Evolutionary conservation across 1,139 yeast species (phyloP).

Genomic region (Schizosaccharomyces versatilis): DNA sequence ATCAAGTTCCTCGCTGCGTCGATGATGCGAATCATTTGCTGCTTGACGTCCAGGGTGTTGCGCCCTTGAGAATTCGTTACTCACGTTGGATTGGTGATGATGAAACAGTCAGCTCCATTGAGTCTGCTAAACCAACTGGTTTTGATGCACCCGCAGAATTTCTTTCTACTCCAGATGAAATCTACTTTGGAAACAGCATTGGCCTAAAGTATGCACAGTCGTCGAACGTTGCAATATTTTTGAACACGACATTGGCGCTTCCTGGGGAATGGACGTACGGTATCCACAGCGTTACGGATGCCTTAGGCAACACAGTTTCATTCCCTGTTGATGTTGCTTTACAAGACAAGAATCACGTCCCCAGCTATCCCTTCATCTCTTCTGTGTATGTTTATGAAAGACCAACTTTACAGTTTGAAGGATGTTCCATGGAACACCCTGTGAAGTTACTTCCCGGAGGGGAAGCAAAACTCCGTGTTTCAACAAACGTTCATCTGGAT

Average conservation of each 20-base stretch:
- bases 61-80: slow-evolving; percentile 48
- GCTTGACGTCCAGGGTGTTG: slow-evolving; percentile 44
- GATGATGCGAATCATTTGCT: slow-evolving; percentile 36
- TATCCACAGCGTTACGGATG: slow-evolving; percentile 33
- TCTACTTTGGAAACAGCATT: slow-evolving; percentile 3
- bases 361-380: slow-evolving; percentile 18
- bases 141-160: slow-evolving; percentile 1
- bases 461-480: slow-evolving; percentile 8
- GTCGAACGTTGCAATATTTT: slow-evolving; percentile 27
- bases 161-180: background rate
- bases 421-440: slow-evolving; percentile 19
- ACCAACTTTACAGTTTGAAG: slow-evolving; percentile 28
- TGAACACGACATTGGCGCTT: slow-evolving; percentile 28
- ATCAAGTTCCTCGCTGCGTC: slow-evolving; percentile 24
- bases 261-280: slow-evolving; percentile 45
- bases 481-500: background rate
- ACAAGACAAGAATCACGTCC: background rate
- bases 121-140: slow-evolving; percentile 7
- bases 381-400: slow-evolving; percentile 42
- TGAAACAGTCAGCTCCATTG: slow-evolving; percentile 16
- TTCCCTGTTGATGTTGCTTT: background rate
- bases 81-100: slow-evolving; percentile 33
- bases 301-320: slow-evolving; percentile 40
- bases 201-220: slow-evolving; percentile 32
- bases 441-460: slow-evolving; percentile 18